phyloP scores from a whole-genome alignment of 495 filamentous ascomycete species.

The Parathielavia hyrcaniae region DNA sequence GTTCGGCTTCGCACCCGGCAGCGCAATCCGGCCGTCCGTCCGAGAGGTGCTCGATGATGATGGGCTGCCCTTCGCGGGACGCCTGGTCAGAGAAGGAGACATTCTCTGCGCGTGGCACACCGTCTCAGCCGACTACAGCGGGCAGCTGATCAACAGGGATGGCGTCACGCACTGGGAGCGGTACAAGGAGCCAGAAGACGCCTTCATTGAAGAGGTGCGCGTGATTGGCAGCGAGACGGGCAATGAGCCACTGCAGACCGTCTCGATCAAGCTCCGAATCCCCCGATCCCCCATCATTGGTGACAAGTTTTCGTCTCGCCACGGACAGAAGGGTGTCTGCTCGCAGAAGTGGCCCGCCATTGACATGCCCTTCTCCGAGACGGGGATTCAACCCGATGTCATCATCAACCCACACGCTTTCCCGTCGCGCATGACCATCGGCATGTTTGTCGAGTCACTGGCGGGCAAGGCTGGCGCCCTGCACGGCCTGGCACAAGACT shows the following conservation, averaged over 20 bases:
- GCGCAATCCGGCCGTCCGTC: constrained; percentile 55
- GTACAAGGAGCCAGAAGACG: constrained; percentile 85
- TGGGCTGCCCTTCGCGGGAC: constrained; percentile 74
- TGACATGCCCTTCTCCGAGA: constrained; percentile 97
- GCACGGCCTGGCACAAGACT: constrained; percentile 91
- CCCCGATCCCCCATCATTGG: constrained; percentile 89
- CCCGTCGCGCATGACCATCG: constrained; percentile 99
- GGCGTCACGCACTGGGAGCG: constrained; percentile 74
- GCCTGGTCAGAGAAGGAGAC: constrained; percentile 68
- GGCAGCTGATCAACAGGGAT: constrained; percentile 71
- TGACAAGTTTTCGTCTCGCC: constrained; percentile 97
- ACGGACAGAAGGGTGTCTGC: constrained; percentile 95
- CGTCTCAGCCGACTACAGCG: constrained; percentile 69
- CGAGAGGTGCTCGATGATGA: constrained; percentile 72
- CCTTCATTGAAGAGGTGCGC: constrained; percentile 87
- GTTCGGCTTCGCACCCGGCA: constrained; percentile 77
- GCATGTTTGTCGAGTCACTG: constrained; percentile 97
- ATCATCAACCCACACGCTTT: constrained; percentile 99
- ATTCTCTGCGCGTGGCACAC: constrained; percentile 82
- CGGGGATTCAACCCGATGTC: constrained; percentile 91
- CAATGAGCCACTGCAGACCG: constrained; percentile 70
- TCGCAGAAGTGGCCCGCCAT: constrained; percentile 93
- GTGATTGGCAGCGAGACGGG: constrained; percentile 77
- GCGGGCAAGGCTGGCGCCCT: constrained; percentile 92
- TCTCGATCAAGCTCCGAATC: constrained; percentile 88